A percentile compares a stretch with the other conserved stretches of the same genome.
phyloP scores from a whole-genome alignment of 106 monocot genomes.

The Gastrodia elata region DNA sequence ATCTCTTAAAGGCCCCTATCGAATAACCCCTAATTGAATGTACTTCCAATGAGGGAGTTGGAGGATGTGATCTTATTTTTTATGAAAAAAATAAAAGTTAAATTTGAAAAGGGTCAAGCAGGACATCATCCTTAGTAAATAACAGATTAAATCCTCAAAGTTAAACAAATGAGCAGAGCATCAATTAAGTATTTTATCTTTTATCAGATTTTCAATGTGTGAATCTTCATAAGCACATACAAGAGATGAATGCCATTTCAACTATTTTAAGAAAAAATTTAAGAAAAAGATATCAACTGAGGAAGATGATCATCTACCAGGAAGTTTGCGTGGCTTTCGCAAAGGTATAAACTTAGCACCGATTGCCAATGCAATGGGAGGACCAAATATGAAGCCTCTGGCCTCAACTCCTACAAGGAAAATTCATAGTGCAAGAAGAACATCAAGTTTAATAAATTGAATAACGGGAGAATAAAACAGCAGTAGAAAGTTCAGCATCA shows the following conservation, averaged over 20 bases:
- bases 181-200: too few species aligned
- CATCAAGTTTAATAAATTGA: background rate
- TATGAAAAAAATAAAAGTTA: too few species aligned
- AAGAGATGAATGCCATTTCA: background rate
- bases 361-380: constrained; percentile 5
- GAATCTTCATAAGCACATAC: too few species aligned
- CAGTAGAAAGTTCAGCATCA: background rate
- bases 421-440: background rate
- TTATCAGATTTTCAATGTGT: too few species aligned
- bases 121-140: too few species aligned
- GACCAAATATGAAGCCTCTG: constrained; percentile 8
- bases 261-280: background rate
- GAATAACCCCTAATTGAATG: too few species aligned
- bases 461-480: background rate
- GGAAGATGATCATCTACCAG: background rate
- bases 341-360: constrained; percentile 10
- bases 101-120: too few species aligned
- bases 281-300: background rate
- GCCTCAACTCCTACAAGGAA: constrained; percentile 3
- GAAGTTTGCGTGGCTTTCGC: constrained; percentile 1
- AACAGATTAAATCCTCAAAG: too few species aligned
- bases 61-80: too few species aligned
- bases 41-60: too few species aligned
- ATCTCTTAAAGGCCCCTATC: too few species aligned
- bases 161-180: too few species aligned